Evolutionary conservation across 768 basidiomycete genomes (phyloP).

Genomic region (Russula sp.): DNA sequence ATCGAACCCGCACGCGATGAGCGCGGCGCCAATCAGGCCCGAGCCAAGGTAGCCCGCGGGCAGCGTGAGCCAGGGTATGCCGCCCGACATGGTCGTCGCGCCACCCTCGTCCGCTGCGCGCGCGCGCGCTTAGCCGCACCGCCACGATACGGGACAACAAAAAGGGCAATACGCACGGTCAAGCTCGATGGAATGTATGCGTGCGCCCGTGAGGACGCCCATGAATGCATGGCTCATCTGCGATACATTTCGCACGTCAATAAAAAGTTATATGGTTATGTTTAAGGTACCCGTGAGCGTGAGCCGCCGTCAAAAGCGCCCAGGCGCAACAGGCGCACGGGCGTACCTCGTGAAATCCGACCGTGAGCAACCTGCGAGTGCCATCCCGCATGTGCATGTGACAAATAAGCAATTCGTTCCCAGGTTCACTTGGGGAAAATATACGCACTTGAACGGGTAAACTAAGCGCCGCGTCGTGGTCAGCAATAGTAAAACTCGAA

Average conservation of each 20-base stretch:
- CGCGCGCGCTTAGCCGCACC: background rate
- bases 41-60: slow-evolving; percentile 86
- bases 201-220: slow-evolving; percentile 80
- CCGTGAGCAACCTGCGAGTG: slow-evolving; percentile 59
- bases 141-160: background rate
- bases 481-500: background rate
- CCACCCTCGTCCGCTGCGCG: slow-evolving; percentile 79
- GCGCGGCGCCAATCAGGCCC: slow-evolving; percentile 76
- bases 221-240: slow-evolving; percentile 85
- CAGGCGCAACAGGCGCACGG: background rate
- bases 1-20: slow-evolving; percentile 86
- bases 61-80: slow-evolving; percentile 72
- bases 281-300: background rate
- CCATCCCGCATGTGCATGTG: too few species aligned
- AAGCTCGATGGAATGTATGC: slow-evolving; percentile 76
- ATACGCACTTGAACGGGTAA: slow-evolving; percentile 85
- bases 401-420: slow-evolving; percentile 1
- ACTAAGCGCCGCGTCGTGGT: slow-evolving; percentile 38
- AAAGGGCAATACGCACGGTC: slow-evolving; percentile 55
- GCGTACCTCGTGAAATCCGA: slow-evolving; percentile 80
- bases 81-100: slow-evolving; percentile 81
- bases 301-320: background rate
- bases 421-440: background rate
- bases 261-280: background rate
- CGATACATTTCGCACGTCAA: background rate